Conservation (phyloP, 2,329 filamentous ascomycete species). For the Alternaria incomplexa region DNA sequence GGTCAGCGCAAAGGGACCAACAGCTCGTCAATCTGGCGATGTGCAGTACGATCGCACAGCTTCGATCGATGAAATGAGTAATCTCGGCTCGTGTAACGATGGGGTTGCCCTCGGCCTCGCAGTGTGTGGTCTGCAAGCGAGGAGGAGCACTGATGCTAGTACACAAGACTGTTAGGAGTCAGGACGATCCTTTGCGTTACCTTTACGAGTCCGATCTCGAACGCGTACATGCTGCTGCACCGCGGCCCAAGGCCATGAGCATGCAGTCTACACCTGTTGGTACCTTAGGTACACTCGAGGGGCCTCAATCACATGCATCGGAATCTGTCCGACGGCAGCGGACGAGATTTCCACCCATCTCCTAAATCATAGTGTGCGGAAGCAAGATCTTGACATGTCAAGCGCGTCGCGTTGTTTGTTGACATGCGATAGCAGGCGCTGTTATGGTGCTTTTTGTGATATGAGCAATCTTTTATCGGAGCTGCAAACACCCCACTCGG, state of each 20-base stretch:
- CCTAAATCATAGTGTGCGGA: not conserved
- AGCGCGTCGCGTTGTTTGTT: constrained; percentile 1
- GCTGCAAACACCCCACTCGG: constrained; percentile 2
- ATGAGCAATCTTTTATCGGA: constrained; percentile 10
- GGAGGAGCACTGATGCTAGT: not conserved
- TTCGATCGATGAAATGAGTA: constrained; percentile 2
- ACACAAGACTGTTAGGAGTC: not conserved
- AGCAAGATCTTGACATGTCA: not conserved
- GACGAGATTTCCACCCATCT: not conserved
- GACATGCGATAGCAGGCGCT: not conserved
- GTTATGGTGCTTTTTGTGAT: constrained; percentile 15
- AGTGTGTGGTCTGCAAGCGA: not conserved
- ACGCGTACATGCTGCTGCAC: not conserved
- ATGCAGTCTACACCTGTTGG: constrained; percentile 2
- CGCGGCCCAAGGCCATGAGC: not conserved
- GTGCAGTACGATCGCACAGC: not conserved
- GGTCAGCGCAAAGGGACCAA: not conserved
- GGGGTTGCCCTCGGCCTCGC: not conserved
- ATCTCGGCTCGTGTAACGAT: not conserved
- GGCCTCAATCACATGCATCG: constrained; percentile 1
- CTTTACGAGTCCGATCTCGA: not conserved
- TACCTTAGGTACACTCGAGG: not conserved
- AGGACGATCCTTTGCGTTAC: constrained; percentile 7
- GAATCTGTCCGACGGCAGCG: constrained; percentile 7
- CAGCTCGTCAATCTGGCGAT: not conserved